Base-by-base conservation (phyloP, 495 filamentous ascomycete genomes). In the Rhizodiscina lignyota region DNA sequence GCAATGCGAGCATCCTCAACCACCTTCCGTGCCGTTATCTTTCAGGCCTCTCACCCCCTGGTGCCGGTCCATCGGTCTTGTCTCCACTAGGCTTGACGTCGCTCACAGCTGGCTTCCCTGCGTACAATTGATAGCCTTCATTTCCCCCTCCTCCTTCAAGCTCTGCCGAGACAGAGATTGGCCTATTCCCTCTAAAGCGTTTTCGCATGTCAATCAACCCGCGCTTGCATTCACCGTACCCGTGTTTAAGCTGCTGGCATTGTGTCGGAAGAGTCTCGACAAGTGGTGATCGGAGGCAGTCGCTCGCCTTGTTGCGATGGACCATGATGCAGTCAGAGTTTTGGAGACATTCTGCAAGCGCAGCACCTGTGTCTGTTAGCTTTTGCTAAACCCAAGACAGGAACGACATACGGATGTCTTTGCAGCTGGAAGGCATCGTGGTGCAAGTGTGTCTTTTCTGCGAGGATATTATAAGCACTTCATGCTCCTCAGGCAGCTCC, bases 181-280 rank as follows among this genome's bases (percentile, higher is more conserved):
- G 85, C 44, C 80, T 68, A 59, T 97, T 96, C n/a, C 89, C 91
- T 29, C 91, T 70, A 62, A 97, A 96, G 17, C 91, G 77, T 59
- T 97, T 97, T 51, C 91, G 79, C 91, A 97, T 97, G 59, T 97
- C 89, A 49, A 96, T 72, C 74, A 91, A 72, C 34, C 91, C 89
- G 37, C 86, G 79, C 50, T 92, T 91, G 72, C 89, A 97, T 52
- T 94, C 77, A 52, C 78, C 77, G 50, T 89, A 94, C 20, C 83
- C 86, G 53, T 79, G 83, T 55, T 83, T 79, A 37, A 97, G 66
- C 54, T 94, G 91, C 55, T 91, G 89, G 54, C 89, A 97, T 58
- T 74, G 72, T 21, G 68, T 74, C 12, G 89, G 89, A 12, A 96
- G 69, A 8, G 73, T 72, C 20, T 89, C 74, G 49, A 64, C 56